Conservation (phyloP, 177 flowering plant genomes). For the Vitis hybrid region DNA sequence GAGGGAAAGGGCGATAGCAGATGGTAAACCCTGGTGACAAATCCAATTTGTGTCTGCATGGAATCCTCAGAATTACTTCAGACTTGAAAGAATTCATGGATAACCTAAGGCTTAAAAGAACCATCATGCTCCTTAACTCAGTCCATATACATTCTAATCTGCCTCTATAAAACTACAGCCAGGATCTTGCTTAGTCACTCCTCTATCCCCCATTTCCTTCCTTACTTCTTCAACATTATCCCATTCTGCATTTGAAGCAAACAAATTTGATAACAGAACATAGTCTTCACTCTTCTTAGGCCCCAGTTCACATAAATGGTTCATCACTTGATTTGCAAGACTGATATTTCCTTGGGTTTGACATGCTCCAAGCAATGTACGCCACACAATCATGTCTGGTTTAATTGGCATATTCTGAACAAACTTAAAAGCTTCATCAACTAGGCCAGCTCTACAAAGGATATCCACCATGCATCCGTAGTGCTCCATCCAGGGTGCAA, state of each 20-base stretch:
- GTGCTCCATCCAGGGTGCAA: conserved; percentile 34
- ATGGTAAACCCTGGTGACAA: no score
- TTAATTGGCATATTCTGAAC: conserved; percentile 27
- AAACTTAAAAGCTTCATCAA: conserved; percentile 35
- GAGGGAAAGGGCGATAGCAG: no score
- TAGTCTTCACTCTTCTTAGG: conserved; percentile 24
- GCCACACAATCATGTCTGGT: conserved; percentile 31
- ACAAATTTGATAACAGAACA: conserved; percentile 27
- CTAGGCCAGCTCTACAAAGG: conserved; percentile 35
- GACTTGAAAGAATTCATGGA: no score
- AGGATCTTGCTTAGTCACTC: conserved; percentile 24
- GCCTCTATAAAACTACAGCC: conserved; percentile 23
- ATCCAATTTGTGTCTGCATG: no score
- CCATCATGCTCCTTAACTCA: conserved; percentile 9
- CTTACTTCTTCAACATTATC: conserved; percentile 26
- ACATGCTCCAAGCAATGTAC: conserved; percentile 35
- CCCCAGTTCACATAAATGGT: conserved; percentile 12
- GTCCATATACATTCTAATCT: conserved; percentile 6
- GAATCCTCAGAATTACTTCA: no score
- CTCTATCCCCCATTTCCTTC: conserved; percentile 23
- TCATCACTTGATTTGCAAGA: conserved; percentile 20
- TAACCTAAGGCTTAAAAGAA: background rate
- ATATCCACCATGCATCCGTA: conserved; percentile 52
- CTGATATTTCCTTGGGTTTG: conserved; percentile 16
- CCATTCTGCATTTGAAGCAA: conserved; percentile 32